phyloP scores from a whole-genome alignment of 768 basidiomycete genomes.

The Hericium alpestre region DNA sequence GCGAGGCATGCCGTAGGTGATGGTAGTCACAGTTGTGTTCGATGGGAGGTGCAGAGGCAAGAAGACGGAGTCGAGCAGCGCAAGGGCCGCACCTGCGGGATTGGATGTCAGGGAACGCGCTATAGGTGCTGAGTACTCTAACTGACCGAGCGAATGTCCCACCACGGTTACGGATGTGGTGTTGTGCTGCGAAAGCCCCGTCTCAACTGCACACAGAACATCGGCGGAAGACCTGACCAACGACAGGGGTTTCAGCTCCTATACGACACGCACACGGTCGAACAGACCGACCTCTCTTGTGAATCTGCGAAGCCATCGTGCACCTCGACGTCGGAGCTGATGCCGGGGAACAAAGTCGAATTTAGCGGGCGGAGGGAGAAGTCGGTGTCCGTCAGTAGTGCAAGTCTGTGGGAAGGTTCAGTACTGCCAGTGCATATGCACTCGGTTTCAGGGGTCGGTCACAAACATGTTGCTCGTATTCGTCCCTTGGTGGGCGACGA shows the following conservation, averaged over 20 bases:
- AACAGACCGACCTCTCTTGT: slow-evolving; percentile 24
- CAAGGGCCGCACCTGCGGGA: slow-evolving; percentile 15
- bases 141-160: slow-evolving; percentile 25
- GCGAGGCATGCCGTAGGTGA: slow-evolving; percentile 17
- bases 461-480: slow-evolving; percentile 42
- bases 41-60: slow-evolving; percentile 13
- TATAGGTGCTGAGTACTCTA: neutral
- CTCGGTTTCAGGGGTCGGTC: neutral
- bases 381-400: slow-evolving; percentile 40
- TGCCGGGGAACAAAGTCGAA: slow-evolving; percentile 42
- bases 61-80: slow-evolving; percentile 19
- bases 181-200: slow-evolving; percentile 23
- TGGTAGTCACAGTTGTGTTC: slow-evolving; percentile 3
- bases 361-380: slow-evolving; percentile 26
- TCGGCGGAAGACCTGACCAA: slow-evolving; percentile 24
- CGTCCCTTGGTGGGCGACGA: slow-evolving; percentile 52
- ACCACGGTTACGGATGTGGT: slow-evolving; percentile 31
- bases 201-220: slow-evolving; percentile 28
- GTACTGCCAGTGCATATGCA: neutral
- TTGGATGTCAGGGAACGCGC: too few species aligned
- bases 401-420: slow-evolving; percentile 21
- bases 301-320: slow-evolving; percentile 43
- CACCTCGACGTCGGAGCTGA: slow-evolving; percentile 30
- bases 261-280: slow-evolving; percentile 5
- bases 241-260: slow-evolving; percentile 13